Base-by-base conservation (phyloP, 306 rosid species). In the Glycine latifolia region DNA sequence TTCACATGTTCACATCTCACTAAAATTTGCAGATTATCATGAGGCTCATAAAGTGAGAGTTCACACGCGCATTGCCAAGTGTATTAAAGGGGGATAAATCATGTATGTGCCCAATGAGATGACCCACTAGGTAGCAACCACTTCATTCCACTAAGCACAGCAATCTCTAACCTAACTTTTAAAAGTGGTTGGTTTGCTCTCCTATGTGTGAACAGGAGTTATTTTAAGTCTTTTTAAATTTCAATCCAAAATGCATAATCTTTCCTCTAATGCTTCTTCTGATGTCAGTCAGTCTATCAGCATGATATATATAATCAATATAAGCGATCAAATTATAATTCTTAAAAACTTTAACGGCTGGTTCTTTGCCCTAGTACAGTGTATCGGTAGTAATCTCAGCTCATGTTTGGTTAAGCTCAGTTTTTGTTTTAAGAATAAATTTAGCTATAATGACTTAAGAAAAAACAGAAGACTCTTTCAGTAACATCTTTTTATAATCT, bases 71-170 rank as follows among this genome's bases (percentile, higher is more conserved):
- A 78, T 17, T 78, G 65, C 41, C 2, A 52, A 67, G 26, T n/a
- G 3, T 67, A 4, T 4, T n/a, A 67, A 39, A 15, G 71, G 37
- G 4, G 7, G 3, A 39, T 66, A 43, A 43, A 67, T 31, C 8
- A 6, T 60, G 41, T 14, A 13, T 14, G 71, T 0, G 20, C 20
- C 39, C 39, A 4, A 3, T 1, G 10, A 37, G 39, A 33, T 59
- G 71, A 35, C 41, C 78, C 78, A 58, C 66, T 46, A 5, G 5
- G 17, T 10, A 16, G 33, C 60, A 76, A 76, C 82, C 33, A 76
- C 86, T 77, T 41, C 78, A 71, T 77, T 83, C 82, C 86, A 83
- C 86, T 60, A 82, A 55, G 52, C 59, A 67, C 2, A 16, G 13
- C 59, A 66, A 61, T 33, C 69, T 49, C 39, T 5, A 4, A 0